phyloP scores from a whole-genome alignment of 345 rosid genomes.

The Heritiera fomes region DNA sequence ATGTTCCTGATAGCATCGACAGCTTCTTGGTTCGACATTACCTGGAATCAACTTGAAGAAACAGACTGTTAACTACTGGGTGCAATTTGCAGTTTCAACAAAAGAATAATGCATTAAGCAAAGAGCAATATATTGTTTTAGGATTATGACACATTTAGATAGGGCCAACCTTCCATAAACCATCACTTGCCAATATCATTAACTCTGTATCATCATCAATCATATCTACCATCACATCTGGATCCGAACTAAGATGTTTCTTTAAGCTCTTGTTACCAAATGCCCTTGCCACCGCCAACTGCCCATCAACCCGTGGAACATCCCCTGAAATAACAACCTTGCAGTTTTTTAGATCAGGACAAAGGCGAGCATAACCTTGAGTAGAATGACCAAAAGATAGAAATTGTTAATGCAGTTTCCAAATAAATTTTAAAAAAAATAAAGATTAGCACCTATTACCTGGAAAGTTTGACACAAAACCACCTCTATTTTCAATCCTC shows the following conservation, averaged over 20 bases:
- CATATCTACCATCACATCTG: conserved; percentile 56
- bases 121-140: background rate
- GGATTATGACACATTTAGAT: background rate
- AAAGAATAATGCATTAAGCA: background rate
- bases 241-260: conserved; percentile 88
- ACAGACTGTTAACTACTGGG: background rate
- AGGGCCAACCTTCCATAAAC: conserved; percentile 79
- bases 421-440: background rate
- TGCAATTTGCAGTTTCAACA: background rate
- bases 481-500: conserved; percentile 76
- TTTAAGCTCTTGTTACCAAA: conserved; percentile 92
- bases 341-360: background rate
- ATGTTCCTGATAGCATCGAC: conserved; percentile 58
- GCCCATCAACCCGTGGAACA: conserved; percentile 90
- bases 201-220: conserved; percentile 64
- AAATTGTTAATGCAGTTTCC: background rate
- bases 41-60: conserved; percentile 39
- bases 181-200: conserved; percentile 86
- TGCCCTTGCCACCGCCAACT: conserved; percentile 92
- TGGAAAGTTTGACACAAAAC: conserved; percentile 85
- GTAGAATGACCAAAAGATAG: background rate
- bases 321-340: conserved; percentile 56
- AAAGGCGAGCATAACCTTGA: background rate
- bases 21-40: conserved; percentile 88
- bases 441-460: conserved; percentile 36